Conservation (phyloP, 805 yeast species). For the Metschnikowia shivogae region DNA sequence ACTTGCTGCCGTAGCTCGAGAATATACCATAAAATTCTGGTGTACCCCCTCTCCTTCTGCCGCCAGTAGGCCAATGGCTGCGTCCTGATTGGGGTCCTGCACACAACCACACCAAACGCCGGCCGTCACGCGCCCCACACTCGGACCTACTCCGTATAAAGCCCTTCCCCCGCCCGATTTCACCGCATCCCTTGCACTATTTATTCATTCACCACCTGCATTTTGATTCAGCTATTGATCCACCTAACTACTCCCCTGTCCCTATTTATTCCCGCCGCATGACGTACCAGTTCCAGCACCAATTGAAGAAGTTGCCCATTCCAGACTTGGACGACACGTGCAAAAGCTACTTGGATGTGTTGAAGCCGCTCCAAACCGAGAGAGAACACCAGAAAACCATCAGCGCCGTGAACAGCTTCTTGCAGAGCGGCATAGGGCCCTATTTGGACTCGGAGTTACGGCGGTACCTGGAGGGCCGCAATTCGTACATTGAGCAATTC, state of each 20-base stretch:
- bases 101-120: constrained; percentile 4
- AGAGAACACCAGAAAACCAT: constrained; percentile 61
- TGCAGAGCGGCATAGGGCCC: constrained; percentile 49
- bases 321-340: constrained; percentile 73
- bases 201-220: not conserved
- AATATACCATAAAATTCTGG: too few relatives aligned
- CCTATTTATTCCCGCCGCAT: not conserved
- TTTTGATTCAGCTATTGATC: not conserved
- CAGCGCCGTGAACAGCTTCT: constrained; percentile 53
- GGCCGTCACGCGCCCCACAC: constrained; percentile 15
- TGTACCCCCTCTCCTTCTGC: too few relatives aligned
- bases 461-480: constrained; percentile 56
- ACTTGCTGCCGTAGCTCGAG: too few relatives aligned
- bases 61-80: not conserved
- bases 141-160: constrained; percentile 14
- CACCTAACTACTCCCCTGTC: not conserved
- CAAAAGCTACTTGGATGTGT: constrained; percentile 55
- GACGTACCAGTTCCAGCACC: constrained; percentile 57
- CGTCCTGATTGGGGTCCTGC: constrained; percentile 4
- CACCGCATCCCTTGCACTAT: not conserved
- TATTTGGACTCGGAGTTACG: constrained; percentile 60
- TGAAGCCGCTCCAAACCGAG: constrained; percentile 79
- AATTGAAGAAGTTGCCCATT: constrained; percentile 68
- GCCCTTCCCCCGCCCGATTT: not conserved
- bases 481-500: constrained; percentile 87